A percentile compares a stretch with the other conserved stretches of the same genome.
These are phyloP conservation scores for Tetrapisispora fleetii DNA, from an alignment of 805 yeast genomes.

Conservation along the genomic window DNA sequence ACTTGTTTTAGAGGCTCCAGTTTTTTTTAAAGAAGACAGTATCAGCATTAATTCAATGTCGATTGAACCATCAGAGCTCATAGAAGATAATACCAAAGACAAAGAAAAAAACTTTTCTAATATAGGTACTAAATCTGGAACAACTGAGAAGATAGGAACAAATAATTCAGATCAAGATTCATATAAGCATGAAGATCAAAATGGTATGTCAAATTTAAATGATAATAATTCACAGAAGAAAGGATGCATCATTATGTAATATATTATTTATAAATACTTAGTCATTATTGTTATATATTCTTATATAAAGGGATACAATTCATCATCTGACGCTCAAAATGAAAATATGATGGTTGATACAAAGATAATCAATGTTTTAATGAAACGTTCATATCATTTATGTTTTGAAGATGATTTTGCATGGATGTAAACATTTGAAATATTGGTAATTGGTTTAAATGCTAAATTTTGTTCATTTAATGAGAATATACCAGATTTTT, in stretches of 20 bases:
- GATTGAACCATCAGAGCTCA: background rate
- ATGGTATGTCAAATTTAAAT: background rate
- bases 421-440: background rate
- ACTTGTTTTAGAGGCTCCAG: conserved; percentile 17
- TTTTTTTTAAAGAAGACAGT: background rate
- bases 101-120: too few species aligned
- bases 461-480: background rate
- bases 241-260: conserved; percentile 6
- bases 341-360: too few species aligned
- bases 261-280: background rate
- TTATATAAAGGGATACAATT: too few species aligned
- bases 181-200: background rate
- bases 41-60: background rate
- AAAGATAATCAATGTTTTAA: background rate
- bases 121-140: background rate
- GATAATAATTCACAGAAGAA: background rate
- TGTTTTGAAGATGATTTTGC: background rate
- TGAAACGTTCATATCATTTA: background rate
- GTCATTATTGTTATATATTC: background rate
- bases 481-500: conserved; percentile 17
- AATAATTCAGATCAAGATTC: background rate
- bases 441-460: background rate
- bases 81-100: background rate
- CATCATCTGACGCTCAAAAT: too few species aligned
- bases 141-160: background rate